A percentile compares a stretch with the other conserved stretches of the same genome.
phyloP scores from a whole-genome alignment of 495 filamentous ascomycete genomes.

The Aspergillus sclerotioniger region DNA sequence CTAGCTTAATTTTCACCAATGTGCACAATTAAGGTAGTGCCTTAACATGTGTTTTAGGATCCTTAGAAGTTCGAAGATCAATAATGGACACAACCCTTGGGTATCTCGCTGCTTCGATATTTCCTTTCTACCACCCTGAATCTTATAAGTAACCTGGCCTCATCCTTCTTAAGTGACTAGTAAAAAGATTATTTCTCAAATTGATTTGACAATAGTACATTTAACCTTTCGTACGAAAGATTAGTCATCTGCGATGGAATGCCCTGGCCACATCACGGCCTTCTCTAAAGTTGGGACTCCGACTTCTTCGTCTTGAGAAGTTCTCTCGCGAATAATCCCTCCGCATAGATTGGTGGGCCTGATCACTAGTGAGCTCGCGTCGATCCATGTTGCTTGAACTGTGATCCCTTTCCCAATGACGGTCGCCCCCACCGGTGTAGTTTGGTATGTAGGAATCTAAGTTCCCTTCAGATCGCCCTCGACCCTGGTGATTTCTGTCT shows the following conservation, averaged over 20 bases:
- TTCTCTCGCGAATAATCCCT: slow-evolving; percentile 36
- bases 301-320: slow-evolving; percentile 36
- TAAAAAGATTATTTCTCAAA: too few relatives aligned
- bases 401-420: slow-evolving; percentile 24
- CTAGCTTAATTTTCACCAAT: neutral
- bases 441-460: slow-evolving; percentile 43
- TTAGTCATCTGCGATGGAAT: slow-evolving; percentile 16
- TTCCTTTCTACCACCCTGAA: neutral
- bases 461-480: slow-evolving; percentile 31
- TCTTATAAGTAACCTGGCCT: too few relatives aligned
- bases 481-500: slow-evolving; percentile 28
- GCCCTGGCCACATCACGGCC: slow-evolving; percentile 17
- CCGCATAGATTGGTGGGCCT: slow-evolving; percentile 17
- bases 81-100: too few relatives aligned
- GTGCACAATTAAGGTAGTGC: neutral
- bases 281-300: slow-evolving; percentile 36
- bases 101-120: neutral
- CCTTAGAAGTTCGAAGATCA: too few relatives aligned
- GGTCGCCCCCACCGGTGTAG: slow-evolving; percentile 28
- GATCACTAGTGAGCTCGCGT: slow-evolving; percentile 20
- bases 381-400: slow-evolving; percentile 19
- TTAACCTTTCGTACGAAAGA: neutral
- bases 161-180: neutral
- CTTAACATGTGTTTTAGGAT: neutral
- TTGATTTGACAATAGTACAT: too few relatives aligned